These are phyloP conservation scores for Cyphellophora europaea DNA, from an alignment of 2,329 filamentous ascomycete species.

Conservation along the genomic window DNA sequence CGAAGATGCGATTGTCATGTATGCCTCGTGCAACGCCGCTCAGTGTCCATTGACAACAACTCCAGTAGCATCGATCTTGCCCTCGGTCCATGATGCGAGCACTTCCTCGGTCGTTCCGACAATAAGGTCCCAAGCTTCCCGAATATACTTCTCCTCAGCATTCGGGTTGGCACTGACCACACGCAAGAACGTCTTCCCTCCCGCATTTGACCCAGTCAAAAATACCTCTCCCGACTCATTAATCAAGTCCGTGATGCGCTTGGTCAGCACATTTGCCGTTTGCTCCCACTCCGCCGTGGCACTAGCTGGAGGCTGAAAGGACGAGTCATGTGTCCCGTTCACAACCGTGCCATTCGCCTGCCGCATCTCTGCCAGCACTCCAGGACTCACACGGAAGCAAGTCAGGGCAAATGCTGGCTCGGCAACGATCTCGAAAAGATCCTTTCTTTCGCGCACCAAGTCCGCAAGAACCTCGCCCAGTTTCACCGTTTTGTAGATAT, in stretches of 20 bases:
- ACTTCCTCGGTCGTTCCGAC: slow-evolving; percentile 54
- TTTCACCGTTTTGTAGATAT: slow-evolving; percentile 60
- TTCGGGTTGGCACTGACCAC: slow-evolving; percentile 65
- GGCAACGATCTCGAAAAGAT: slow-evolving; percentile 69
- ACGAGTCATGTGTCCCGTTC: slow-evolving; percentile 18
- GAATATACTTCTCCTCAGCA: slow-evolving; percentile 63
- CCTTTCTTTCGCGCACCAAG: slow-evolving; percentile 42
- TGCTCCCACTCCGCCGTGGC: slow-evolving; percentile 35
- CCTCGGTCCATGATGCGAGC: slow-evolving; percentile 19
- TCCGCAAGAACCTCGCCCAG: slow-evolving; percentile 62
- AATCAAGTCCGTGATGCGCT: slow-evolving; percentile 64
- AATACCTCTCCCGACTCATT: slow-evolving; percentile 71
- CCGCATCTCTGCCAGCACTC: slow-evolving; percentile 1
- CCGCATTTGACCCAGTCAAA: slow-evolving; percentile 67
- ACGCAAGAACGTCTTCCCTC: slow-evolving; percentile 66
- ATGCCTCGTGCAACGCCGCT: too few relatives aligned
- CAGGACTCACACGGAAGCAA: slow-evolving; percentile 57
- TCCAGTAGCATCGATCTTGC: too few relatives aligned
- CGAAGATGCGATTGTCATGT: too few relatives aligned
- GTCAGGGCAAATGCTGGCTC: slow-evolving; percentile 70
- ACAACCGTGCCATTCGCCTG: slow-evolving; percentile 20
- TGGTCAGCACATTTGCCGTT: slow-evolving; percentile 58
- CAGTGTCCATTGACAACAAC: too few relatives aligned
- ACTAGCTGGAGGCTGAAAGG: slow-evolving; percentile 19
- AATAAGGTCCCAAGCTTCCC: slow-evolving; percentile 64